These are phyloP conservation scores for Erigeron canadensis DNA, from an alignment of 129 eudicot genomes.

Conservation along the genomic window DNA sequence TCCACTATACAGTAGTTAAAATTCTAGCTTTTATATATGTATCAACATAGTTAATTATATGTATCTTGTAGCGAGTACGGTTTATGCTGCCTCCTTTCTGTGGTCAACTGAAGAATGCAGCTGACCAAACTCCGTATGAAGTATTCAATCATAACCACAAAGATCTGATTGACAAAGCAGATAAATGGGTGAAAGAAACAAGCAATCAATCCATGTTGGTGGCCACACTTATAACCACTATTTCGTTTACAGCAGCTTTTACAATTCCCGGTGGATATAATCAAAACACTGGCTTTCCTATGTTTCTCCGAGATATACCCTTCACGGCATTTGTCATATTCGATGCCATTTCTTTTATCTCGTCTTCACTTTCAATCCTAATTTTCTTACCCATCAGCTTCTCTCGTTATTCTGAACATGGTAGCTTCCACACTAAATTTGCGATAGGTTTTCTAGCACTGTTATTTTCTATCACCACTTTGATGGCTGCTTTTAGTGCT, in stretches of 20 bases:
- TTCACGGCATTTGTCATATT: slow-evolving; percentile 23
- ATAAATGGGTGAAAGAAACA: slow-evolving; percentile 33
- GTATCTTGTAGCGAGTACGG: slow-evolving; percentile 18
- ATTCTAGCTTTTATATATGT: too few species aligned
- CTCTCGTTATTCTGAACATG: neutral
- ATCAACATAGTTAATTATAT: too few species aligned
- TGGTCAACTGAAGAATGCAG: slow-evolving; percentile 21
- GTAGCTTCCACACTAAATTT: neutral
- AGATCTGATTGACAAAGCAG: slow-evolving; percentile 10
- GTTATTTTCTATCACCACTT: slow-evolving; percentile 13
- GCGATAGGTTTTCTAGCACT: slow-evolving; percentile 4
- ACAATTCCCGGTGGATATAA: slow-evolving; percentile 35
- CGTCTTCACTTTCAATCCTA: slow-evolving; percentile 26
- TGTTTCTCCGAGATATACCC: neutral
- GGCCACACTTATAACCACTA: slow-evolving; percentile 20
- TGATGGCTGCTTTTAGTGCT: slow-evolving; percentile 8
- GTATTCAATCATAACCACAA: slow-evolving; percentile 25
- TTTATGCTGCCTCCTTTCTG: slow-evolving; percentile 13
- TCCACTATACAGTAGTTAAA: too few species aligned
- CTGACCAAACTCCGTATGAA: slow-evolving; percentile 19
- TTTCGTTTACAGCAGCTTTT: slow-evolving; percentile 26
- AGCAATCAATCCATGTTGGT: slow-evolving; percentile 27
- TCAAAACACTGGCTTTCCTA: slow-evolving; percentile 27
- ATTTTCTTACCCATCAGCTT: slow-evolving; percentile 28
- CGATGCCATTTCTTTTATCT: slow-evolving; percentile 32